Evolutionary conservation across 768 basidiomycete genomes (phyloP), one percentile per base, ranked within the genome.

Genomic region (Paxillus rubicundulus): DNA sequence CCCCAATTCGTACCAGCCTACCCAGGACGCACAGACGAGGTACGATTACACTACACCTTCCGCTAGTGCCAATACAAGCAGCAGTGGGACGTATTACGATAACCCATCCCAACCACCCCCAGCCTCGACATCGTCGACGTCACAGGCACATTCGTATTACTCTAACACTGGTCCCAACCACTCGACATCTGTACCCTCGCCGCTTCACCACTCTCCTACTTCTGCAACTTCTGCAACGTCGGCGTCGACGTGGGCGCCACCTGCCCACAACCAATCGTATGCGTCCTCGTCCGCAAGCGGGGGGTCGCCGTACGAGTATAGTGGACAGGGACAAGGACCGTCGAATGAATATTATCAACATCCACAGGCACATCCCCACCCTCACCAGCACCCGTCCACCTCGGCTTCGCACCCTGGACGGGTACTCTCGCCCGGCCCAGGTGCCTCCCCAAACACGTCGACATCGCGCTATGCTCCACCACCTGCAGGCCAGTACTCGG

Each of bases 11-110:
- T 69, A 70, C 17, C 47, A 66, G 9, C 63, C 60, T 5, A 32
- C 37, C 7, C 37, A 38, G 37, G 37, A 57, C 10, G 53, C 60
- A 34, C 58, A 54, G 28, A 39, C 38, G 39, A 43, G 58, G 39
- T 64, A 68, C 48, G 63, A 66, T 28, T 65, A 64, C 41, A 42
- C 50, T 18, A 55, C 61, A 10, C 51, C 57, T 24, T 57, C 69
- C 55, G 49, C 69, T 57, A 34, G 69, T 70, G 49, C 66, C 6
- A 61, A 42, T 14, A 8, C 59, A 14, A 63, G 42, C 5, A 56
- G 59, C 21, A 56, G 47, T 33, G 53, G 56, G 1, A 53, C 61
- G 8, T 65, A 70, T 30, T 71, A 69, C 10, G 62, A 70, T 24
- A 47, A 59, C 16, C 54, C 59, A 49, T 27, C 61, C 53, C 14